phyloP scores from a whole-genome alignment of 164 flowering plant genomes.

The Stephania cephalantha region DNA sequence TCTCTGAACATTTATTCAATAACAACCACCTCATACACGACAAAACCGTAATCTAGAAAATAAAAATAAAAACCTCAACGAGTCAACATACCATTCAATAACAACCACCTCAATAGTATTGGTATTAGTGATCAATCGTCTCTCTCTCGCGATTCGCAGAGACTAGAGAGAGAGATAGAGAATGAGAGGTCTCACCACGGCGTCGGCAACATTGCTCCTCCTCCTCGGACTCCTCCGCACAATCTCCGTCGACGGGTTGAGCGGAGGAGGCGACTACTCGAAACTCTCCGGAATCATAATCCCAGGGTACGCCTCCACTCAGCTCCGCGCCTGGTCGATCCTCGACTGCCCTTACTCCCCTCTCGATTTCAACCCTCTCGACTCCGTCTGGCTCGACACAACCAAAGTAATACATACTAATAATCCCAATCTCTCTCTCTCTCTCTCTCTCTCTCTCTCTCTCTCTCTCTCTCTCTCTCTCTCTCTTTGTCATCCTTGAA shows the following conservation, averaged over 20 bases:
- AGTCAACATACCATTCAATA: not conserved
- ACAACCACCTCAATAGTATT: not conserved
- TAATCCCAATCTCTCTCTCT: too few species aligned
- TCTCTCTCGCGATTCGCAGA: too few species aligned
- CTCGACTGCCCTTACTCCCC: slow-evolving; percentile 97
- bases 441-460: too few species aligned
- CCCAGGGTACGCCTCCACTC: slow-evolving; percentile 95
- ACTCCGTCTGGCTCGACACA: slow-evolving; percentile 91
- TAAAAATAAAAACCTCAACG: not conserved
- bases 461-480: too few species aligned
- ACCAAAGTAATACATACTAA: slow-evolving; percentile 49
- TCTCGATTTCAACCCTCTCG: slow-evolving; percentile 99
- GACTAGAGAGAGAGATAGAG: not conserved
- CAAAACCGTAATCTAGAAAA: too few species aligned
- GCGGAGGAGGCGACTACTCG: slow-evolving; percentile 43
- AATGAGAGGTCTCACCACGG: not conserved
- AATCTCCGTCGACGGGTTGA: slow-evolving; percentile 19
- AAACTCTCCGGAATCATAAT: slow-evolving; percentile 90
- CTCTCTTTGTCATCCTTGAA: too few species aligned
- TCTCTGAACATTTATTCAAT: too few species aligned
- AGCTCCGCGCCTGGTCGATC: slow-evolving; percentile 95
- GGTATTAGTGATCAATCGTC: not conserved
- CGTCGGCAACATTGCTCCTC: slow-evolving; percentile 3
- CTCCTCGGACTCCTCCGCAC: slow-evolving; percentile 9
- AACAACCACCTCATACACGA: too few species aligned